Conservation (phyloP, 345 rosid genomes). For the Citrus trifoliata region DNA sequence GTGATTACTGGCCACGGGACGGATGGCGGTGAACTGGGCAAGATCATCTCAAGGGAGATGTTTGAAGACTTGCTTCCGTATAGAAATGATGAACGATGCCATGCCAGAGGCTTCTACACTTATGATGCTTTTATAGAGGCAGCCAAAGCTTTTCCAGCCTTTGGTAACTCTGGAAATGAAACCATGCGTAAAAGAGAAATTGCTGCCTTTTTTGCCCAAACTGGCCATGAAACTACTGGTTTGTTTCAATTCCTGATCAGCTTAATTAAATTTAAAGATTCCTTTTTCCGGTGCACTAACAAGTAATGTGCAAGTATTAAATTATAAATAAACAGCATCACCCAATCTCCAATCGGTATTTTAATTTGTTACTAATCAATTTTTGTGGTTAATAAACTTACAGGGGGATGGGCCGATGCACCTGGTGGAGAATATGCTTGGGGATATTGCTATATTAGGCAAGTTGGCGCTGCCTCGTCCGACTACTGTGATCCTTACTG, state of each 20-base stretch:
- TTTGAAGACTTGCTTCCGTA: conserved; percentile 45
- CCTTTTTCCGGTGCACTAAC: too few species aligned
- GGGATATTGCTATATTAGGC: conserved; percentile 55
- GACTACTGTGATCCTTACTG: conserved; percentile 33
- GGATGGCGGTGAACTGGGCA: conserved; percentile 12
- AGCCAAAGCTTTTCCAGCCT: conserved; percentile 40
- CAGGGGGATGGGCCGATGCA: conserved; percentile 51
- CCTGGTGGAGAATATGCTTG: conserved; percentile 60
- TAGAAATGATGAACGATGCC: conserved; percentile 44
- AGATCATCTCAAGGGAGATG: conserved; percentile 31
- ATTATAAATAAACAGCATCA: too few species aligned
- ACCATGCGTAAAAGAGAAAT: conserved; percentile 42
- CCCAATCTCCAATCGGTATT: too few species aligned
- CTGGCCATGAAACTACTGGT: conserved; percentile 57
- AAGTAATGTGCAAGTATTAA: too few species aligned
- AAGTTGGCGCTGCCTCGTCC: conserved; percentile 35
- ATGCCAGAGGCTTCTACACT: conserved; percentile 51
- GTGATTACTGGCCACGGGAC: conserved; percentile 36
- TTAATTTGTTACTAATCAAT: neutral
- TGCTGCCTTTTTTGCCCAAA: conserved; percentile 66
- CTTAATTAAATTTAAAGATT: too few species aligned
- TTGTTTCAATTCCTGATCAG: neutral
- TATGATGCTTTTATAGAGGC: conserved; percentile 61
- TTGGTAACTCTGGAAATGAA: conserved; percentile 38
- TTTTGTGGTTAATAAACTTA: neutral